Conservation (phyloP, 2,329 filamentous ascomycete genomes). For the Fusarium illudens region DNA sequence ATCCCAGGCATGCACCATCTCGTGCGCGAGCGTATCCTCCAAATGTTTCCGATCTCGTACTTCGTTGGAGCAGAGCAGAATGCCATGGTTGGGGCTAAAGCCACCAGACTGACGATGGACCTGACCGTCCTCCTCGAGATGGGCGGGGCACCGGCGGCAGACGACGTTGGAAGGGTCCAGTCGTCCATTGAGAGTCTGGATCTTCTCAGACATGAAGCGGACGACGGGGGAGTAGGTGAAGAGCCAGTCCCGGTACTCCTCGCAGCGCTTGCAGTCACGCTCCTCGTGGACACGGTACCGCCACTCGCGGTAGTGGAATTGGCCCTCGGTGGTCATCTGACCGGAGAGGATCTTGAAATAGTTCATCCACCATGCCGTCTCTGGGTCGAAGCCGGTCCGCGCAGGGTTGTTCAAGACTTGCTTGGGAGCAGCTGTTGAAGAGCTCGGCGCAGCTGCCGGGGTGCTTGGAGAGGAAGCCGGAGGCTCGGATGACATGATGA, state of each 20-base stretch:
- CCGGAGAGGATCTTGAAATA: constrained; percentile 85
- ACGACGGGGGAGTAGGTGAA: constrained; percentile 86
- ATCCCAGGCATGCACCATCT: constrained; percentile 98
- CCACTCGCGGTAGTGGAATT: constrained; percentile 79
- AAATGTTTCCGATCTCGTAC: constrained; percentile 80
- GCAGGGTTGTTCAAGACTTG: constrained; percentile 66
- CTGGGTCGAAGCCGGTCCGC: constrained; percentile 70
- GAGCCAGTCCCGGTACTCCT: constrained; percentile 83
- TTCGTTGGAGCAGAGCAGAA: constrained; percentile 92
- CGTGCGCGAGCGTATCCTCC: constrained; percentile 94
- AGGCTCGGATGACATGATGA: constrained; percentile 34
- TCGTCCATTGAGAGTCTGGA: constrained; percentile 78
- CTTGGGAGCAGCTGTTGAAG: constrained; percentile 32
- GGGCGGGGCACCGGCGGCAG: constrained; percentile 78
- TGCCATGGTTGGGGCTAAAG: constrained; percentile 86
- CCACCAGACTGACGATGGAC: constrained; percentile 77
- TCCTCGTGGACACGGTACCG: constrained; percentile 79
- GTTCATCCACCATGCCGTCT: constrained; percentile 76
- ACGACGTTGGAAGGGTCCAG: constrained; percentile 79
- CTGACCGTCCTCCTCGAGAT: constrained; percentile 64
- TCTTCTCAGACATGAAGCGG: constrained; percentile 85
- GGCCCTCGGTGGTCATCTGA: constrained; percentile 72
- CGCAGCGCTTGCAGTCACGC: constrained; percentile 81
- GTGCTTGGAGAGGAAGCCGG: constrained; percentile 18
- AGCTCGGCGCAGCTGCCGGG: constrained; percentile 27